Evolutionary conservation across 345 rosid genomes (phyloP).

Genomic region (Anastatica hierochuntica): DNA sequence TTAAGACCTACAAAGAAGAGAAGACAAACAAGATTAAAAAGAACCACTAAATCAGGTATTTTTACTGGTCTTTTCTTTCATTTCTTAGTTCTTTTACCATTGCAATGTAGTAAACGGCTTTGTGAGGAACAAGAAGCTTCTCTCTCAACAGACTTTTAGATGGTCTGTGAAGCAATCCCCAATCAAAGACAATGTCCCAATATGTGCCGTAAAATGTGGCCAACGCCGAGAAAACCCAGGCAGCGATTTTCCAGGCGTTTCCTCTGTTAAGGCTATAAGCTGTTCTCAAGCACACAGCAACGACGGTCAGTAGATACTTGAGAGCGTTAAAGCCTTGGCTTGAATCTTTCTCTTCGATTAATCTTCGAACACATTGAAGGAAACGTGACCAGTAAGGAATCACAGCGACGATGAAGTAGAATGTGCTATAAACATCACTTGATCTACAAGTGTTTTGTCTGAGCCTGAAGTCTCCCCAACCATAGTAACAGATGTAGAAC

Average conservation of each 20-base stretch:
- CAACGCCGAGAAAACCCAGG: constrained; percentile 36
- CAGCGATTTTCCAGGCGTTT: constrained; percentile 29
- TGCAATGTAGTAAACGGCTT: constrained; percentile 40
- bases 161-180: constrained; percentile 54
- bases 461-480: constrained; percentile 49
- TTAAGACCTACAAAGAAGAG: too few relatives aligned
- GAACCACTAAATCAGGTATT: too few relatives aligned
- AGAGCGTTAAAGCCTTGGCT: constrained; percentile 48
- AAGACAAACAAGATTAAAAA: too few relatives aligned
- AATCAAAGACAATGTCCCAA: constrained; percentile 60
- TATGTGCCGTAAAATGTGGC: constrained; percentile 45
- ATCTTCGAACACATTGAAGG: constrained; percentile 53
- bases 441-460: constrained; percentile 35
- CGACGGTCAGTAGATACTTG: constrained; percentile 46
- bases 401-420: constrained; percentile 46
- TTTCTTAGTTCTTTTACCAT: too few relatives aligned
- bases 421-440: constrained; percentile 27
- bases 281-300: constrained; percentile 50
- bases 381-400: constrained; percentile 54
- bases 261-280: constrained; percentile 34
- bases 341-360: constrained; percentile 47
- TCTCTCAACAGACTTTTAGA: constrained; percentile 58
- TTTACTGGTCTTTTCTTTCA: too few relatives aligned
- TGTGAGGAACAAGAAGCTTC: constrained; percentile 49
- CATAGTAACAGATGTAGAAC: constrained; percentile 65